phyloP scores from a whole-genome alignment of 192 early-diverging fungal species.

The Rhizophagus clarus region DNA sequence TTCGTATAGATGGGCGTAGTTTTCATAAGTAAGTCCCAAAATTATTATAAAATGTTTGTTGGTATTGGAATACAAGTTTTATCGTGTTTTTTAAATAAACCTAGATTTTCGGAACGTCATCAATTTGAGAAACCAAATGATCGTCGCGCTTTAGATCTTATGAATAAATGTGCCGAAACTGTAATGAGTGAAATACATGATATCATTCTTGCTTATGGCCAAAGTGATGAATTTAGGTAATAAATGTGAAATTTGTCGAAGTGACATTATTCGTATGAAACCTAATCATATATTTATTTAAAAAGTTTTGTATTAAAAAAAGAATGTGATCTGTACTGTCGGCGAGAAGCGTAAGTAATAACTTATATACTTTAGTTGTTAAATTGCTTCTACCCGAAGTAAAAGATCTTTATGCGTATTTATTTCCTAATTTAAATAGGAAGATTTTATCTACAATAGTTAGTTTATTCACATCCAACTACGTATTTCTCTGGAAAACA shows the following conservation, averaged over 20 bases:
- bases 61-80: too few relatives aligned
- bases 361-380: neutral
- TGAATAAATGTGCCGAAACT: constrained; percentile 75
- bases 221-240: constrained; percentile 89
- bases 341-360: constrained; percentile 61
- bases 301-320: constrained; percentile 74
- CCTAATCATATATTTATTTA: neutral
- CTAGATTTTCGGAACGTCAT: constrained; percentile 77
- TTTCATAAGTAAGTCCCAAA: constrained; percentile 68
- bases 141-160: constrained; percentile 72
- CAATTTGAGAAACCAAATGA: constrained; percentile 81
- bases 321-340: constrained; percentile 65
- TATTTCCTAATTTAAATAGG: constrained; percentile 33
- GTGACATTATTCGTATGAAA: neutral
- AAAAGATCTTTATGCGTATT: neutral
- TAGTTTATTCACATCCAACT: constrained; percentile 84
- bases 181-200: constrained; percentile 85
- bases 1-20: constrained; percentile 90
- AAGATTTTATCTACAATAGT: constrained; percentile 85
- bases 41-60: neutral
- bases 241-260: neutral
- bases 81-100: neutral
- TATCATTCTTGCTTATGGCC: constrained; percentile 84
- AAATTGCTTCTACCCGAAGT: neutral
- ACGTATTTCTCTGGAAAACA: constrained; percentile 79